These are phyloP conservation scores for Thymus quinquecostatus DNA, from an alignment of 257 asterid species.

Conservation along the genomic window DNA sequence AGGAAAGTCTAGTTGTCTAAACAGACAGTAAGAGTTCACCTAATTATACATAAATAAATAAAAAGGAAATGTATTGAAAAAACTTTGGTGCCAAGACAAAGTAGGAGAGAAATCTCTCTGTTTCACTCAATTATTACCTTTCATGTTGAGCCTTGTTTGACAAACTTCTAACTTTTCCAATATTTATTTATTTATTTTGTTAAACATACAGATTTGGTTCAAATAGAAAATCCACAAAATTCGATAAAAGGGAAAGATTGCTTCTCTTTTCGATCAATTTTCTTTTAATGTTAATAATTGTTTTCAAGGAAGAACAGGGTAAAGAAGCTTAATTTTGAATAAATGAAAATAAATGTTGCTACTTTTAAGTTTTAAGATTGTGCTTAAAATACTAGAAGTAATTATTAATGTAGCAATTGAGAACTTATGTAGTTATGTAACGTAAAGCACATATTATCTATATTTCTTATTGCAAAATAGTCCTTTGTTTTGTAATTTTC, in stretches of 20 bases:
- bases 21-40: conserved; percentile 57
- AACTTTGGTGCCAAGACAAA: conserved; percentile 63
- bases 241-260: background rate
- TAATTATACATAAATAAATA: conserved; percentile 21
- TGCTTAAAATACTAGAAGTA: background rate
- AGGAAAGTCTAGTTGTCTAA: conserved; percentile 34
- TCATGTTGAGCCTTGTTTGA: conserved; percentile 40
- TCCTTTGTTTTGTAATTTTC: conserved; percentile 30
- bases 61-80: conserved; percentile 39
- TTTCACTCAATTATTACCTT: conserved; percentile 41
- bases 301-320: conserved; percentile 22
- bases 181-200: background rate
- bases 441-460: conserved; percentile 48
- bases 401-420: conserved; percentile 29
- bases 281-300: background rate
- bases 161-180: conserved; percentile 34
- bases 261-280: background rate
- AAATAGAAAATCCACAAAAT: background rate
- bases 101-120: conserved; percentile 51
- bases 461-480: conserved; percentile 39
- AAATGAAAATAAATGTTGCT: conserved; percentile 6
- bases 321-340: conserved; percentile 24
- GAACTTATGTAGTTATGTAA: conserved; percentile 47
- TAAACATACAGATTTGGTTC: background rate
- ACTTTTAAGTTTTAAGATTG: conserved; percentile 28